Conservation (phyloP, 2,329 filamentous ascomycete species). For the Paecilomyces sp. region DNA sequence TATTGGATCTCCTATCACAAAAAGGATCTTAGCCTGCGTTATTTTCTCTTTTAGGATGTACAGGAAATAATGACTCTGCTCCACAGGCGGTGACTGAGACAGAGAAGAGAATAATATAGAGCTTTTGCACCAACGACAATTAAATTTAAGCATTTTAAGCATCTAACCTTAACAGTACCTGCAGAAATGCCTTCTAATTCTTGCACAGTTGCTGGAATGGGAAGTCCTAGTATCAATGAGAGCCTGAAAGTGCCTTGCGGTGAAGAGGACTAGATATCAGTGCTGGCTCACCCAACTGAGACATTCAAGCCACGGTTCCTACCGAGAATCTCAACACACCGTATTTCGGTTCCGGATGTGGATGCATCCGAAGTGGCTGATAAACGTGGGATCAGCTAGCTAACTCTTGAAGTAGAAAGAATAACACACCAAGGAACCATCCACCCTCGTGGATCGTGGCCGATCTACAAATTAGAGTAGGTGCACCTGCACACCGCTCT, state of each 20-base stretch:
- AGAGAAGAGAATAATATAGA: too few species aligned
- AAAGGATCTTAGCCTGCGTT: too few species aligned
- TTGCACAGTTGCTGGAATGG: neutral
- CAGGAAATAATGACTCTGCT: too few species aligned
- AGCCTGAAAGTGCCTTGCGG: neutral
- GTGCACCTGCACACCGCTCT: neutral
- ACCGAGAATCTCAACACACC: neutral
- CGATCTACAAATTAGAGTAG: neutral
- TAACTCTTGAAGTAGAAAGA: neutral
- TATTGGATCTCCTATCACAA: too few species aligned
- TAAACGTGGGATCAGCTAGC: neutral
- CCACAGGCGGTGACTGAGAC: too few species aligned
- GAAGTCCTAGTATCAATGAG: neutral
- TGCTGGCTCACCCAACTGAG: too few species aligned
- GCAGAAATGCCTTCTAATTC: neutral
- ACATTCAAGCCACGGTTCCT: too few species aligned
- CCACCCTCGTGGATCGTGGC: neutral
- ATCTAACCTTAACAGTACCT: neutral
- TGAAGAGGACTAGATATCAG: neutral
- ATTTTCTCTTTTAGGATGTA: too few species aligned
- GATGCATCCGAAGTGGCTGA: neutral
- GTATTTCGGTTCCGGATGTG: neutral
- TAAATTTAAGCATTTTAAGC: too few species aligned
- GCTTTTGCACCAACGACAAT: too few species aligned
- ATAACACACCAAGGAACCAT: neutral